These are phyloP conservation scores for Starmera quercuum DNA, from an alignment of 805 yeast species.

Conservation along the genomic window DNA sequence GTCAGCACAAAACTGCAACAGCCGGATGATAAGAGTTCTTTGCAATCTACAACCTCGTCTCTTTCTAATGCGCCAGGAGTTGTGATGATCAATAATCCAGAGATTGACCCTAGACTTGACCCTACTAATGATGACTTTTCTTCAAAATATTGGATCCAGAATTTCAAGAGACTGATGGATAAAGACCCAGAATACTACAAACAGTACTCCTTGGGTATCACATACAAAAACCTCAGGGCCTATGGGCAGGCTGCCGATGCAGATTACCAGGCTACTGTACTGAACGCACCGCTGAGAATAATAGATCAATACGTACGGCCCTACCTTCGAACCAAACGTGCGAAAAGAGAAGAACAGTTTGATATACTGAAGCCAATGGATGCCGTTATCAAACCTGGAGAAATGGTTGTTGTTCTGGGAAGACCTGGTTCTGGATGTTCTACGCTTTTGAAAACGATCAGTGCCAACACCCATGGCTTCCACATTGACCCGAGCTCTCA, in stretches of 20 bases:
- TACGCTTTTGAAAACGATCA: slow-evolving; percentile 52
- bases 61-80: slow-evolving; percentile 5
- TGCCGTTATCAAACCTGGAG: slow-evolving; percentile 54
- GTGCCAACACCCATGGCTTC: slow-evolving; percentile 55
- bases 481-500: slow-evolving; percentile 36
- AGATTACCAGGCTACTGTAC: slow-evolving; percentile 58
- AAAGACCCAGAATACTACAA: slow-evolving; percentile 54
- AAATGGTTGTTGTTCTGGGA: slow-evolving; percentile 61
- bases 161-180: slow-evolving; percentile 42
- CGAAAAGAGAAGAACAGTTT: slow-evolving; percentile 23
- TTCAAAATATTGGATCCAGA: slow-evolving; percentile 56
- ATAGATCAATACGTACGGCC: slow-evolving; percentile 8
- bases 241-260: slow-evolving; percentile 53
- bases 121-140: slow-evolving; percentile 50
- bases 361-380: slow-evolving; percentile 58
- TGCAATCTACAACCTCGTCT: neutral
- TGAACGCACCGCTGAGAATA: slow-evolving; percentile 31
- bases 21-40: slow-evolving; percentile 1
- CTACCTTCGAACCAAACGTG: slow-evolving; percentile 9
- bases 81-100: neutral
- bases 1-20: slow-evolving; percentile 1
- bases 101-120: slow-evolving; percentile 37
- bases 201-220: slow-evolving; percentile 48
- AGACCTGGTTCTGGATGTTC: slow-evolving; percentile 79
- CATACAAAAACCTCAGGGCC: slow-evolving; percentile 53